These are phyloP conservation scores for Guadua angustifolia DNA, from an alignment of 176 grass and related monocot species.

Conservation along the genomic window DNA sequence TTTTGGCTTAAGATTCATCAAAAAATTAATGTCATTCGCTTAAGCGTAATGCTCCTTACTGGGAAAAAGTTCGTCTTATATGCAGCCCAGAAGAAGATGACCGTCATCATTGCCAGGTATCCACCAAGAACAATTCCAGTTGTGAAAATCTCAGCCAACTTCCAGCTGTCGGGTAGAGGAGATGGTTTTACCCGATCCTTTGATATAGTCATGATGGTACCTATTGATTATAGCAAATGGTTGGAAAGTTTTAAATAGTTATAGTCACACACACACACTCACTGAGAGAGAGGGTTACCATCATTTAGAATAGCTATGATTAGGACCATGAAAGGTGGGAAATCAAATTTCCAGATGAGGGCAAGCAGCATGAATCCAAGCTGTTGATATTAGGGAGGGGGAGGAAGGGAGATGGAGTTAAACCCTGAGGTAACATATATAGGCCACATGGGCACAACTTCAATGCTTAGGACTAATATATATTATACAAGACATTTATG, in stretches of 20 bases:
- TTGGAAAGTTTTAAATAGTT: neutral
- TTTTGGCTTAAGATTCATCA: neutral
- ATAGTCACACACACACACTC: neutral
- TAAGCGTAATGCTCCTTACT: slow-evolving; percentile 31
- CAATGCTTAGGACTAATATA: neutral
- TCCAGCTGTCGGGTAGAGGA: slow-evolving; percentile 77
- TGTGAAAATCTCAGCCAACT: slow-evolving; percentile 73
- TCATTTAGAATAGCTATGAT: slow-evolving; percentile 84
- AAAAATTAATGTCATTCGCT: neutral
- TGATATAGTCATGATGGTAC: slow-evolving; percentile 88
- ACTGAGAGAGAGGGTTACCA: slow-evolving; percentile 39
- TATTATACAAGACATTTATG: neutral
- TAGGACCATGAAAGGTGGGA: slow-evolving; percentile 84
- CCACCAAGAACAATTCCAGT: slow-evolving; percentile 77
- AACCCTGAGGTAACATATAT: slow-evolving; percentile 11
- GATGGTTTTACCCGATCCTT: slow-evolving; percentile 84
- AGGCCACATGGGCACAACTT: neutral
- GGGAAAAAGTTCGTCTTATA: slow-evolving; percentile 77
- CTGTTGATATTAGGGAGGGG: slow-evolving; percentile 34
- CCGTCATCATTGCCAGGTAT: slow-evolving; percentile 77
- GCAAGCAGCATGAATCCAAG: slow-evolving; percentile 85
- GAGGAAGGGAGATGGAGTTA: neutral
- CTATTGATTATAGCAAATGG: slow-evolving; percentile 36
- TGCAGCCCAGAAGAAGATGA: slow-evolving; percentile 80
- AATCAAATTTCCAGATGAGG: slow-evolving; percentile 79